Evolutionary conservation across 306 rosid species (phyloP).

Genomic region (Prinsepia uniflora): DNA sequence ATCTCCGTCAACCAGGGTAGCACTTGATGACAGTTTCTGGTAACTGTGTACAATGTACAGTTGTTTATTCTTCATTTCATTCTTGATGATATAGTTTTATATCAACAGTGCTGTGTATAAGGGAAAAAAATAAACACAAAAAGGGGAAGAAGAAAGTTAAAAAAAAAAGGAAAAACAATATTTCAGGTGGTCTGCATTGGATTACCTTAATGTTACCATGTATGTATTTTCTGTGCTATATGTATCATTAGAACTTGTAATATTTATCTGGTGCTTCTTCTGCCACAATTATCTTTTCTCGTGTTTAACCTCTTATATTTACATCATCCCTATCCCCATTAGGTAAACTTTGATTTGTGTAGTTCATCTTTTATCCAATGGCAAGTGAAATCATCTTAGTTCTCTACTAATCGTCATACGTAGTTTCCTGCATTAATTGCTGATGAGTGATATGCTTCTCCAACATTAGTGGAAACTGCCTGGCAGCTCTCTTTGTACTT

Average conservation of each 20-base stretch:
- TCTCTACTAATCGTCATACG: too few relatives aligned
- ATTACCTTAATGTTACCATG: conserved; percentile 39
- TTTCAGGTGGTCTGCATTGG: conserved; percentile 54
- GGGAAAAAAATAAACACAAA: conserved; percentile 13
- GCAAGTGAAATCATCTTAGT: too few relatives aligned
- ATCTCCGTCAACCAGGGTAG: conserved; percentile 38
- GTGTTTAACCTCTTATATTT: background rate
- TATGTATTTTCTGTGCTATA: conserved; percentile 41
- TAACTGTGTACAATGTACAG: conserved; percentile 63
- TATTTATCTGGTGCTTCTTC: conserved; percentile 14
- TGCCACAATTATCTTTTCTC: background rate
- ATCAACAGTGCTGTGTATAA: conserved; percentile 64
- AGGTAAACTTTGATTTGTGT: too few relatives aligned
- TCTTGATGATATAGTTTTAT: conserved; percentile 60
- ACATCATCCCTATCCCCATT: background rate
- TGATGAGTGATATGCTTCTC: too few relatives aligned
- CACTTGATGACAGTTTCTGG: conserved; percentile 71
- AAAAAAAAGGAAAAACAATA: background rate
- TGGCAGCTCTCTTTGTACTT: too few relatives aligned
- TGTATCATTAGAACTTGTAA: conserved; percentile 22
- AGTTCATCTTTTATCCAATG: too few relatives aligned
- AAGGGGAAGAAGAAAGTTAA: conserved; percentile 16
- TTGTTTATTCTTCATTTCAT: conserved; percentile 48
- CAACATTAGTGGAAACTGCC: too few relatives aligned
- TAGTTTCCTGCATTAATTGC: too few relatives aligned